Percentiles rank a stretch among this genome's conserved stretches.
These are phyloP conservation scores for Porcisia deanei DNA, from an alignment of 208 protist species.

Conservation along the genomic window DNA sequence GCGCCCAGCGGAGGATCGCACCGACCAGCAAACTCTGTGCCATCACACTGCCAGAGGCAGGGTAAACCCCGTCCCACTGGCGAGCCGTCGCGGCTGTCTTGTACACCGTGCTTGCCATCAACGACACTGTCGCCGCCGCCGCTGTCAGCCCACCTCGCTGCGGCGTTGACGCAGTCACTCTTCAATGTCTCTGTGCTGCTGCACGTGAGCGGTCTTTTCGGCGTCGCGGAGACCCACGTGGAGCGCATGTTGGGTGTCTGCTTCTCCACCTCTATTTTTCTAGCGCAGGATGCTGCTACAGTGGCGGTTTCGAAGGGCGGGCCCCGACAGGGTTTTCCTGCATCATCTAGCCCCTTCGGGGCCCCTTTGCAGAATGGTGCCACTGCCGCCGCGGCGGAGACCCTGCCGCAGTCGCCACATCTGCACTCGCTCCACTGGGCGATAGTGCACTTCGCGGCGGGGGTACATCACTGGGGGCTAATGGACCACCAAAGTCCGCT, in stretches of 20 bases:
- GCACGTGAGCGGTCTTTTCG: slow-evolving; percentile 64
- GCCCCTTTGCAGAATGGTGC: neutral
- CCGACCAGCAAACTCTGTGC: neutral
- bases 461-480: slow-evolving; percentile 62
- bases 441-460: slow-evolving; percentile 61
- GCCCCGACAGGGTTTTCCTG: neutral
- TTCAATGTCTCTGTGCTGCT: slow-evolving; percentile 65
- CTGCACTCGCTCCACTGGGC: slow-evolving; percentile 63
- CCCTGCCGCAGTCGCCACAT: neutral
- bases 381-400: neutral
- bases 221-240: slow-evolving; percentile 62
- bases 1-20: neutral
- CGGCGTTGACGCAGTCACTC: slow-evolving; percentile 31
- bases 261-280: slow-evolving; percentile 66
- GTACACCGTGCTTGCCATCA: neutral
- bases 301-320: slow-evolving; percentile 1
- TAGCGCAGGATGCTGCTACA: slow-evolving; percentile 43
- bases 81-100: neutral
- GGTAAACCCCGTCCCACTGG: neutral
- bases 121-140: neutral
- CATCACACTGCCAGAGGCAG: neutral
- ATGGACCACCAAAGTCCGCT: slow-evolving; percentile 47
- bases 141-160: neutral
- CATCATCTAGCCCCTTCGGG: neutral
- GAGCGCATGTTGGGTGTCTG: slow-evolving; percentile 56